Evolutionary conservation across 2,329 filamentous ascomycete species (phyloP).

Genomic region (Seiridium cupressi): DNA sequence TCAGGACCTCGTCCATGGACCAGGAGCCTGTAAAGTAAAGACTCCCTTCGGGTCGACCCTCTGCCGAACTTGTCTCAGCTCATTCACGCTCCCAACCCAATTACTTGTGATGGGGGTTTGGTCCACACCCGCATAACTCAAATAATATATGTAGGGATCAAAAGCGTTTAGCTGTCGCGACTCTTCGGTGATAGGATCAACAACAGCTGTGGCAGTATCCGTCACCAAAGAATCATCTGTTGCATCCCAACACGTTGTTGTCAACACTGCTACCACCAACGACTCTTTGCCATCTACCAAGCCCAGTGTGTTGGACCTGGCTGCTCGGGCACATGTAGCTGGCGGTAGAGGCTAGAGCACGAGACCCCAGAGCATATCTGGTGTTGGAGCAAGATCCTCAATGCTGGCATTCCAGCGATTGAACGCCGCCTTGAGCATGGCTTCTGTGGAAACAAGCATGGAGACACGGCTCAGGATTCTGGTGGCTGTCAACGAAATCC

Average conservation of each 20-base stretch:
- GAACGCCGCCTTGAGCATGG: background rate
- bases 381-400: background rate
- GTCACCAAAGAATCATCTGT: background rate
- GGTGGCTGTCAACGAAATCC: background rate
- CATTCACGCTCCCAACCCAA: background rate
- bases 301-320: background rate
- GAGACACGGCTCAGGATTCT: background rate
- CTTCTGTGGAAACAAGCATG: background rate
- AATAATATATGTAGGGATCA: background rate
- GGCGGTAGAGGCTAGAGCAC: background rate
- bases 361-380: background rate
- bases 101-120: background rate
- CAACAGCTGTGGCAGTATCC: background rate
- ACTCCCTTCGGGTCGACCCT: background rate
- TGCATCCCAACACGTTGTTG: background rate
- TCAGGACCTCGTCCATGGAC: too few relatives aligned
- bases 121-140: background rate
- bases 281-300: background rate
- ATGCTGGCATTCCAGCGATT: background rate
- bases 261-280: background rate
- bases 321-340: background rate
- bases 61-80: background rate
- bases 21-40: background rate
- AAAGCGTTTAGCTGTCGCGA: background rate
- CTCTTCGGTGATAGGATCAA: background rate